phyloP scores from a whole-genome alignment of 306 rosid species.

The Quercus mongolica region DNA sequence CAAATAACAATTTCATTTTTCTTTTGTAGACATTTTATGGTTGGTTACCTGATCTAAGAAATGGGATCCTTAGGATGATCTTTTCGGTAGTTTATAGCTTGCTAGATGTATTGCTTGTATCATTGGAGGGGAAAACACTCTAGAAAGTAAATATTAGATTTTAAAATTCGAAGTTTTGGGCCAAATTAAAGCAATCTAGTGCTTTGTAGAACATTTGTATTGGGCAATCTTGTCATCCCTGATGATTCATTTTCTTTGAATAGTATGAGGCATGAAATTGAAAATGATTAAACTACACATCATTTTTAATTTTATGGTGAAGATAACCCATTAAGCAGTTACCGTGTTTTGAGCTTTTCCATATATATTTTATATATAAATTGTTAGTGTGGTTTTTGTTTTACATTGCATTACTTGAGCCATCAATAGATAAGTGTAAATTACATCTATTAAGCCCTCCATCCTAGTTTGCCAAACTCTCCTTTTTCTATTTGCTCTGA shows the following conservation, averaged over 20 bases:
- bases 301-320: too few species aligned
- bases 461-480: neutral
- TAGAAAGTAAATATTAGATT: neutral
- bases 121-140: neutral
- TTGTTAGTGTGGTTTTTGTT: too few species aligned
- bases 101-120: neutral
- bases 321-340: too few species aligned
- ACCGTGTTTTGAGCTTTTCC: too few species aligned
- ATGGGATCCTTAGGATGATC: neutral
- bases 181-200: neutral
- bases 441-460: neutral
- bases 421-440: neutral
- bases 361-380: too few species aligned
- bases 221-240: neutral
- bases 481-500: neutral
- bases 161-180: neutral
- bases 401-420: neutral
- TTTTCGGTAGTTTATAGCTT: neutral
- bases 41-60: neutral
- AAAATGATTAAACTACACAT: too few species aligned
- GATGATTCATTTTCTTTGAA: too few species aligned
- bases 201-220: neutral
- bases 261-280: too few species aligned
- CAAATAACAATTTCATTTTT: neutral
- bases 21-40: neutral